Conservation (phyloP, 768 basidiomycete species). For the Trametes meyenii region DNA sequence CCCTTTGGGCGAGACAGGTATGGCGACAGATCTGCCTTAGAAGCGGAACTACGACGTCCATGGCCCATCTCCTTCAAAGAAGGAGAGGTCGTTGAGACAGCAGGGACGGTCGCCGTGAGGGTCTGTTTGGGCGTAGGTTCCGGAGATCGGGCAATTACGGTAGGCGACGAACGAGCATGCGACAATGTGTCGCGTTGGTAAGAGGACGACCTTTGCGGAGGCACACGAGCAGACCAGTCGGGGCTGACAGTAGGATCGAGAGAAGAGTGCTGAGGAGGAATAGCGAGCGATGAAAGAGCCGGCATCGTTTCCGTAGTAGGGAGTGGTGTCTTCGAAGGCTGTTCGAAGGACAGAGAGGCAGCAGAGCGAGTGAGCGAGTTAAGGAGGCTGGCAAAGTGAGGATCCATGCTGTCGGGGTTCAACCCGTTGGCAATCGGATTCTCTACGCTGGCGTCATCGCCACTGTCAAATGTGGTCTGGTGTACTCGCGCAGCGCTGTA, state of each 20-base stretch:
- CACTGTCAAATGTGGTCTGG: constrained; percentile 31
- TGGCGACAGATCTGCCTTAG: constrained; percentile 67
- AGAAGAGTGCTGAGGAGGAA: not conserved
- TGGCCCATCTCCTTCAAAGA: not conserved
- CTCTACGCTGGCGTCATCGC: constrained; percentile 39
- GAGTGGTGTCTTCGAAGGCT: not conserved
- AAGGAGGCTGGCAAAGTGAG: constrained; percentile 71
- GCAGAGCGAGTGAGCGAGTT: constrained; percentile 9
- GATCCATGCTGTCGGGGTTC: constrained; percentile 51
- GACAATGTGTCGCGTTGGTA: not conserved
- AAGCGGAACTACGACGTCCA: constrained; percentile 46
- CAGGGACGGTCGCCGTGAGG: not conserved
- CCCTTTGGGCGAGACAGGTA: constrained; percentile 61
- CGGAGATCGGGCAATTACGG: not conserved
- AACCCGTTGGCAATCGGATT: constrained; percentile 32
- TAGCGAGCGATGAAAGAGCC: not conserved
- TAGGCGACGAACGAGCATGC: constrained; percentile 12
- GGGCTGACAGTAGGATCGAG: constrained; percentile 7
- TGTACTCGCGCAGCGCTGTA: constrained; percentile 47
- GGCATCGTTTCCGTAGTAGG: constrained; percentile 6
- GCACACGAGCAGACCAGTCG: constrained; percentile 19
- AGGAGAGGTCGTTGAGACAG: not conserved
- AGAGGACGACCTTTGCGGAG: constrained; percentile 3
- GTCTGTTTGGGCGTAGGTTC: not conserved
- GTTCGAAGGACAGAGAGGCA: constrained; percentile 9